Percentiles rank a stretch among this genome's conserved stretches.
phyloP scores from a whole-genome alignment of 257 asterid species.

The Oldenlandia corymbosa region DNA sequence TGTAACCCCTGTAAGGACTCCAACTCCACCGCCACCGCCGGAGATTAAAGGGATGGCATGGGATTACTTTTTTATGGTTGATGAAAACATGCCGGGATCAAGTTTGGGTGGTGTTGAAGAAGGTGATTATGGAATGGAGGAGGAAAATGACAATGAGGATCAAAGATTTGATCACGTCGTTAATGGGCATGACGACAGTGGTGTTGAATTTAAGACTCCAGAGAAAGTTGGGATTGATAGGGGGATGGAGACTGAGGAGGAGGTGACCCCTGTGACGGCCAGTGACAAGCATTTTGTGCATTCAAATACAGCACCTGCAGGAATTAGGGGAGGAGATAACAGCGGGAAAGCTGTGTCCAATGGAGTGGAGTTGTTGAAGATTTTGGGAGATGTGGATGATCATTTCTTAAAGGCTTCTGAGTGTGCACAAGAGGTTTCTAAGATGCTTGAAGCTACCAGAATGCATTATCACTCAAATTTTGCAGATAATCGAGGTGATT shows the following conservation, averaged over 20 bases:
- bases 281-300: slow-evolving; percentile 58
- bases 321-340: slow-evolving; percentile 31
- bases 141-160: slow-evolving; percentile 20
- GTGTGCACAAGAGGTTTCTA: slow-evolving; percentile 81
- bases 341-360: slow-evolving; percentile 30
- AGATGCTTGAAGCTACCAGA: slow-evolving; percentile 91
- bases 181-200: slow-evolving; percentile 25
- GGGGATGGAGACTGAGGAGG: slow-evolving; percentile 51
- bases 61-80: slow-evolving; percentile 73
- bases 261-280: slow-evolving; percentile 35
- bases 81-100: slow-evolving; percentile 37
- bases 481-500: slow-evolving; percentile 89
- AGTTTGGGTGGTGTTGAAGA: slow-evolving; percentile 53
- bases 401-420: slow-evolving; percentile 83
- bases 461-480: slow-evolving; percentile 93
- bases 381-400: slow-evolving; percentile 73
- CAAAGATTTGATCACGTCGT: slow-evolving; percentile 26
- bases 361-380: slow-evolving; percentile 64
- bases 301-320: slow-evolving; percentile 82
- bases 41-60: slow-evolving; percentile 66
- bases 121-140: slow-evolving; percentile 43
- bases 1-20: slow-evolving; percentile 38
- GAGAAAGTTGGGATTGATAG: slow-evolving; percentile 44
- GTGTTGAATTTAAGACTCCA: slow-evolving; percentile 54
- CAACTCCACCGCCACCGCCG: slow-evolving; percentile 52